phyloP scores from a whole-genome alignment of 495 filamentous ascomycete genomes.

The Hyaloscypha bicolor region DNA sequence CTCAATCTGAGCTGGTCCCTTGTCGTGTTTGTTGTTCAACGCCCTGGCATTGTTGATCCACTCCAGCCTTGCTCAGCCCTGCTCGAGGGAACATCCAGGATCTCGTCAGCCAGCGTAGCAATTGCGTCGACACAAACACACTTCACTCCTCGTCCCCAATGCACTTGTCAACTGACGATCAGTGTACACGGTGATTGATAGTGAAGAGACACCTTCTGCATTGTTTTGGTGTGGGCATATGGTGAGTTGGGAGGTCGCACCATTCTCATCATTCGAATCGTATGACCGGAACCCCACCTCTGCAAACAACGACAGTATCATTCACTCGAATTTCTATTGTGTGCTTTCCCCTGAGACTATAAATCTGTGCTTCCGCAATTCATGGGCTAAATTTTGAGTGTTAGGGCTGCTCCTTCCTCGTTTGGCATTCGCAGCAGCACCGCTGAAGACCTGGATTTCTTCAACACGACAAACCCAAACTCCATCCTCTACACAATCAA shows the following conservation, averaged over 20 bases:
- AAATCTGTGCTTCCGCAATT: background rate
- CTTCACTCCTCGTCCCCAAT: slow-evolving; percentile 1
- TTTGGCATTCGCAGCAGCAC: background rate
- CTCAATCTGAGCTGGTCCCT: slow-evolving; percentile 4
- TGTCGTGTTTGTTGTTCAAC: background rate
- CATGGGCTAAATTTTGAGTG: background rate
- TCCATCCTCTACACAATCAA: background rate
- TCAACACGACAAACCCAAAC: background rate
- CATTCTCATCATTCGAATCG: background rate
- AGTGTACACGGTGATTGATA: background rate
- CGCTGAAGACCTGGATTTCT: background rate
- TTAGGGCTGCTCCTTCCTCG: slow-evolving; percentile 7
- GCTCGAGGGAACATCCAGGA: slow-evolving; percentile 5
- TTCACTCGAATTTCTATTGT: background rate
- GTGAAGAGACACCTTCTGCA: slow-evolving; percentile 3
- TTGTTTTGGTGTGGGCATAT: background rate
- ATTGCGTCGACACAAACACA: background rate
- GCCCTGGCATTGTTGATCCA: background rate
- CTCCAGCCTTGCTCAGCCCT: slow-evolving; percentile 7
- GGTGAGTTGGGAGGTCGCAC: background rate
- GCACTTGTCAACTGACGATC: slow-evolving; percentile 2
- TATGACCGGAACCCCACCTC: background rate
- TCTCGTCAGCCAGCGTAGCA: background rate
- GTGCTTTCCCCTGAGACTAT: background rate
- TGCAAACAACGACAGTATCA: background rate